Percentiles rank a stretch among this genome's conserved stretches.
Evolutionary conservation across 768 basidiomycete genomes (phyloP).

Genomic region (Boletus rubropictus): DNA sequence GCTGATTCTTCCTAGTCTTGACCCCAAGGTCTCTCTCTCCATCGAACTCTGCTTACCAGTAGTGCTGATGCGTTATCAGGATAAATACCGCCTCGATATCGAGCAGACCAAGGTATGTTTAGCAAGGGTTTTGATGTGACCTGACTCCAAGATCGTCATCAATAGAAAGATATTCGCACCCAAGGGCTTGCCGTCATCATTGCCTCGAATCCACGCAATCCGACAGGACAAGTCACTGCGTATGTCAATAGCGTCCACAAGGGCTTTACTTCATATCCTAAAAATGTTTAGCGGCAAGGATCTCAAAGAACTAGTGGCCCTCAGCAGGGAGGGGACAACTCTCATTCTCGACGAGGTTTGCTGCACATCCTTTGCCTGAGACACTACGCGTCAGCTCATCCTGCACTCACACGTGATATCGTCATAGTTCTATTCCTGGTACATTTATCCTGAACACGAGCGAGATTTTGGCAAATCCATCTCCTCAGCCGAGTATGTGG

Average conservation of each 20-base stretch:
- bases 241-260: slow-evolving; percentile 25
- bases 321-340: slow-evolving; percentile 75
- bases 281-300: slow-evolving; percentile 60
- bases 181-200: slow-evolving; percentile 83
- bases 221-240: slow-evolving; percentile 86
- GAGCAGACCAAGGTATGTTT: slow-evolving; percentile 62
- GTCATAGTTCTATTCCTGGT: slow-evolving; percentile 87
- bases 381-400: neutral
- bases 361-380: neutral
- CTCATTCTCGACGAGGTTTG: slow-evolving; percentile 77
- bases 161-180: slow-evolving; percentile 68
- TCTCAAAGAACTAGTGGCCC: slow-evolving; percentile 68
- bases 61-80: slow-evolving; percentile 28
- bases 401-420: too few relatives aligned
- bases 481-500: slow-evolving; percentile 77
- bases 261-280: slow-evolving; percentile 5
- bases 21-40: slow-evolving; percentile 37
- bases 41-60: neutral
- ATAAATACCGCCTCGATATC: slow-evolving; percentile 73
- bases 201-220: slow-evolving; percentile 94
- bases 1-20: slow-evolving; percentile 33
- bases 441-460: slow-evolving; percentile 79
- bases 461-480: slow-evolving; percentile 71
- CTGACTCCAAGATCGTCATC: neutral
- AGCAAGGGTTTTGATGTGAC: neutral